Conservation (phyloP, 169 alveolate genomes). For the Eimeria acervulina region DNA sequence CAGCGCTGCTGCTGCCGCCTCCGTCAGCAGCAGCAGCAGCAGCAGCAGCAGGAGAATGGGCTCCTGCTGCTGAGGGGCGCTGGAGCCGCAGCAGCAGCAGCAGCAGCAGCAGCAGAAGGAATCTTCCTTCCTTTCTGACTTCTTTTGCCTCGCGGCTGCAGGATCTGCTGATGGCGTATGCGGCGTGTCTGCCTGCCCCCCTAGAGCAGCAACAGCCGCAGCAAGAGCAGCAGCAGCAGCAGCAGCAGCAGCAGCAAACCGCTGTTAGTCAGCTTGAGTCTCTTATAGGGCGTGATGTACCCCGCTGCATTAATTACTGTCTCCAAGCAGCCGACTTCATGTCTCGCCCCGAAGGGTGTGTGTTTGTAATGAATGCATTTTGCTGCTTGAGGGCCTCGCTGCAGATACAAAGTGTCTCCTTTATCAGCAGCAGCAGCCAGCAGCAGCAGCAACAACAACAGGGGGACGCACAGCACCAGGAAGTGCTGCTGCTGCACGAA, state of each 20-base stretch:
- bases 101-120: not conserved
- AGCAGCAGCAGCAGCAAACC: not conserved
- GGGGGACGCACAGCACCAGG: slow-evolving; percentile 16
- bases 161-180: not conserved
- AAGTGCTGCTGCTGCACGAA: slow-evolving; percentile 1
- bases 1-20: slow-evolving; percentile 45
- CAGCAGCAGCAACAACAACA: slow-evolving; percentile 15
- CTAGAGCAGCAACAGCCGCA: slow-evolving; percentile 2
- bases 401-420: not conserved
- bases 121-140: not conserved
- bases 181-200: not conserved
- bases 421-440: not conserved
- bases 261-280: slow-evolving; percentile 5
- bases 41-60: slow-evolving; percentile 18
- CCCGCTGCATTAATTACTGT: not conserved
- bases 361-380: not conserved
- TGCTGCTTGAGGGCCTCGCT: slow-evolving; percentile 3
- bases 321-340: not conserved
- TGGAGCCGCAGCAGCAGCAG: slow-evolving; percentile 34
- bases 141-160: slow-evolving; percentile 28
- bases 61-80: not conserved
- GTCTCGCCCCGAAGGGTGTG: not conserved
- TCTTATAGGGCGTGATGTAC: not conserved
- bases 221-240: slow-evolving; percentile 41
- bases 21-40: slow-evolving; percentile 56